Percentiles rank a stretch among this genome's conserved stretches.
Conservation (phyloP, 2,329 filamentous ascomycete species). For the Penicillium sp. region DNA sequence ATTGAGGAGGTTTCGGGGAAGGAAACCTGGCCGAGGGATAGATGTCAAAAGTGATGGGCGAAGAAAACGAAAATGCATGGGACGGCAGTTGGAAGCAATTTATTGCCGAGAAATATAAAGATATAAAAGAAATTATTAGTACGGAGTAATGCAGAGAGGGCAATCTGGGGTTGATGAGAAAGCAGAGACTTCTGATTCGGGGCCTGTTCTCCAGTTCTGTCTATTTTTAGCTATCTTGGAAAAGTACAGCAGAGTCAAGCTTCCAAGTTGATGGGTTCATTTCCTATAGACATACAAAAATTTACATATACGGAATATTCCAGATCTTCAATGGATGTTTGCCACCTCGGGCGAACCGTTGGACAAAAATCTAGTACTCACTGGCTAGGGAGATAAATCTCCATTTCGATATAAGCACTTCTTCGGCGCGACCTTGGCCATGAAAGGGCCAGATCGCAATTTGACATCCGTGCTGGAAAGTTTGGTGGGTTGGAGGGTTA, state of each 20-base stretch:
- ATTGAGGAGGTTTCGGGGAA: background rate
- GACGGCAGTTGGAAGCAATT: slow-evolving; percentile 16
- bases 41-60: slow-evolving; percentile 7
- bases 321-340: slow-evolving; percentile 52
- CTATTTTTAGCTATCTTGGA: background rate
- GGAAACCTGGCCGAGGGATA: slow-evolving; percentile 4
- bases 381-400: slow-evolving; percentile 31
- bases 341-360: slow-evolving; percentile 35
- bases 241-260: background rate
- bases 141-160: background rate
- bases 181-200: slow-evolving; percentile 22
- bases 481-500: background rate
- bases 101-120: slow-evolving; percentile 15
- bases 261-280: background rate
- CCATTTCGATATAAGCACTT: slow-evolving; percentile 78
- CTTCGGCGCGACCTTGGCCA: slow-evolving; percentile 98
- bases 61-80: slow-evolving; percentile 16
- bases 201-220: background rate
- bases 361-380: slow-evolving; percentile 48
- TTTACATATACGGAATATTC: slow-evolving; percentile 61
- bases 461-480: slow-evolving; percentile 97
- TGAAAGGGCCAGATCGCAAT: slow-evolving; percentile 82
- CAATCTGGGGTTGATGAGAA: slow-evolving; percentile 11
- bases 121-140: background rate
- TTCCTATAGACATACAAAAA: background rate